A percentile compares a stretch with the other conserved stretches of the same genome.
phyloP scores from a whole-genome alignment of 1,284 basidiomycete genomes.

The Apiotrichum brassicae region DNA sequence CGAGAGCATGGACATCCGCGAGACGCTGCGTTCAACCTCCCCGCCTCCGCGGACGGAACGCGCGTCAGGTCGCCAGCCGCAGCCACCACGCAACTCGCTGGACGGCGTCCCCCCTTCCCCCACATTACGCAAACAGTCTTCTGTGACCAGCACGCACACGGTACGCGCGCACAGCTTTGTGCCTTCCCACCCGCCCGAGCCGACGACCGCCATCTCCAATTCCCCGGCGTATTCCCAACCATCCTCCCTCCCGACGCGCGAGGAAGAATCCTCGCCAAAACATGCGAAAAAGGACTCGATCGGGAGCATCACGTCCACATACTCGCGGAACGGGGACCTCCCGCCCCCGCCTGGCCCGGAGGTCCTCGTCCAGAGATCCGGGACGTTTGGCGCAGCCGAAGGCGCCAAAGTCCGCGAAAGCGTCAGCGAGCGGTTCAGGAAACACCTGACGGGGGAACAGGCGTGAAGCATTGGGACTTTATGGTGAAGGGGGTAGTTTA shows the following conservation, averaged over 20 bases:
- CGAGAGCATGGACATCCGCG: no score
- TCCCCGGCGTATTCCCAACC: slow-evolving; percentile 8
- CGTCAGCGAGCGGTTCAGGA: slow-evolving; percentile 19
- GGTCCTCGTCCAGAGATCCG: slow-evolving; percentile 5
- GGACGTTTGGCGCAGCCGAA: slow-evolving; percentile 15
- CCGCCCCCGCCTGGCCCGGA: slow-evolving; percentile 1
- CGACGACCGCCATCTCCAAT: slow-evolving; percentile 11
- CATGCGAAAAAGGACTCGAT: slow-evolving; percentile 1
- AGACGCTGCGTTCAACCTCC: neutral
- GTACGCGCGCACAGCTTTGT: slow-evolving; percentile 11
- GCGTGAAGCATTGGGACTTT: no score
- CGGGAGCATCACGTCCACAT: neutral
- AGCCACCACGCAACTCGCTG: no score
- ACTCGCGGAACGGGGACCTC: slow-evolving; percentile 6
- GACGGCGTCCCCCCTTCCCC: neutral
- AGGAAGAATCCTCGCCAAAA: no score
- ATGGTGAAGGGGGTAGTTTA: no score
- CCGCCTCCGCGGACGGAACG: neutral
- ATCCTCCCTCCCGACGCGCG: neutral
- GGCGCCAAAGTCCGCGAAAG: slow-evolving; percentile 11
- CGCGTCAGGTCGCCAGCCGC: neutral
- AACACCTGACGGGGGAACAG: slow-evolving; percentile 13
- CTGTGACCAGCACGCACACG: slow-evolving; percentile 5
- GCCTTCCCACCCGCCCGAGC: slow-evolving; percentile 10
- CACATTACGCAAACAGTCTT: slow-evolving; percentile 9